phyloP scores from a whole-genome alignment of 2,329 filamentous ascomycete genomes.

The Colletotrichum tropicale region DNA sequence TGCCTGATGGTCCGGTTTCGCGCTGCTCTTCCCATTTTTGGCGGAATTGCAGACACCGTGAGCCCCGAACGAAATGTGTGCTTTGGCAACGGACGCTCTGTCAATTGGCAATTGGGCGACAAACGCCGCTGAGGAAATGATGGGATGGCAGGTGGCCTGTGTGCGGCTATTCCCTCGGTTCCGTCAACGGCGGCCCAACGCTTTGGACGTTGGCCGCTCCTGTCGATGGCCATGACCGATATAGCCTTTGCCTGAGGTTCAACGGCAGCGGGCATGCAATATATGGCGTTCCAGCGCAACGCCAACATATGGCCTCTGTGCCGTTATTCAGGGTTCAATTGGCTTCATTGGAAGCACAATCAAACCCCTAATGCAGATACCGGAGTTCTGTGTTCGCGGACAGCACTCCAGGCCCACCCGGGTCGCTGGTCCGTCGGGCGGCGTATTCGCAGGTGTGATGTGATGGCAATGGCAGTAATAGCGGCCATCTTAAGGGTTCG shows the following conservation, averaged over 20 bases:
- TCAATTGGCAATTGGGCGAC: not conserved
- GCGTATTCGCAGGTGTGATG: not conserved
- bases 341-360: not conserved
- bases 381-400: not conserved
- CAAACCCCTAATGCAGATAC: slow-evolving; percentile 2
- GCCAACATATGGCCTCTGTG: not conserved
- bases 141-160: slow-evolving; percentile 1
- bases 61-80: not conserved
- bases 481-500: not conserved
- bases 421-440: not conserved
- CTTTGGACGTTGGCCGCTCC: not conserved
- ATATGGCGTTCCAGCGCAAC: not conserved
- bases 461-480: not conserved
- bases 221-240: not conserved
- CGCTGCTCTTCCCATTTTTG: not conserved
- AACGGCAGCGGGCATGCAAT: not conserved
- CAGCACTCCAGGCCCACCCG: not conserved
- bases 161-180: not conserved
- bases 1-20: not conserved
- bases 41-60: not conserved
- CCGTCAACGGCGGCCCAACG: not conserved
- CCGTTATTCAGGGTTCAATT: not conserved
- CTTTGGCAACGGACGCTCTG: not conserved
- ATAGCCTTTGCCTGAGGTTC: not conserved
- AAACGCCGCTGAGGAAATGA: not conserved